Base-by-base conservation (phyloP, 306 rosid genomes). In the Quercus rubra region DNA sequence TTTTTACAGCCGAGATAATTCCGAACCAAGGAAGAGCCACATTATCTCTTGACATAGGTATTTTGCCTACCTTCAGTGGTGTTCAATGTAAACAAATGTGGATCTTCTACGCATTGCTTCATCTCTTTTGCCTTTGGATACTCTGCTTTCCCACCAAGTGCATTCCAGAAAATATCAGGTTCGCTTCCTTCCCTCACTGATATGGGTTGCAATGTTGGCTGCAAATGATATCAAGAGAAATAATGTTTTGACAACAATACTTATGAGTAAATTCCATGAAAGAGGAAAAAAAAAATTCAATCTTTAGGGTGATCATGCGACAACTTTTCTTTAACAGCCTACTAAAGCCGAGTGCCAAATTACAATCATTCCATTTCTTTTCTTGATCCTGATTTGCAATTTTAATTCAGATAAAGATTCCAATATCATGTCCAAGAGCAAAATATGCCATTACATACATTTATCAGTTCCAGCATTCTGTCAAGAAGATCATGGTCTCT, bases 151-250 rank as follows among this genome's bases (percentile, higher is more conserved):
- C 92, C 95, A 57, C 93, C 92, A 52, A 94, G 93, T 70, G 83
- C 81, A 49, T 81, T 86, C 97, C 97, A 94, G 85, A 94, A 94
- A 74, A 4, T 70, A 83, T 92, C 97, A 49, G 94, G 92, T 81
- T 94, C 99, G 18, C 84, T 91, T 81, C 99, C 99, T 90, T 94
- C 97, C 89, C 97, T 92, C 83, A 92, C 91, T 70, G 97, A 92
- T 63, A 80, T 68, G 51, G 97, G 91, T 83, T 81, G 95, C 94
- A 88, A 85, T 75, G 90, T 86, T 71, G 97, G 88, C 99, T 94
- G 89, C 85, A 83, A 85, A 64, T 69, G 35, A 76, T 70, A 78
- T 61, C 63, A 71, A 83, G 71, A 30, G 35, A 73, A 58, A 77
- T 81, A 27, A 43, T 76, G 30, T 67, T 78, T 18, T 19, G 11